Evolutionary conservation across 345 rosid species (phyloP).

Genomic region (Lepidium africanum): DNA sequence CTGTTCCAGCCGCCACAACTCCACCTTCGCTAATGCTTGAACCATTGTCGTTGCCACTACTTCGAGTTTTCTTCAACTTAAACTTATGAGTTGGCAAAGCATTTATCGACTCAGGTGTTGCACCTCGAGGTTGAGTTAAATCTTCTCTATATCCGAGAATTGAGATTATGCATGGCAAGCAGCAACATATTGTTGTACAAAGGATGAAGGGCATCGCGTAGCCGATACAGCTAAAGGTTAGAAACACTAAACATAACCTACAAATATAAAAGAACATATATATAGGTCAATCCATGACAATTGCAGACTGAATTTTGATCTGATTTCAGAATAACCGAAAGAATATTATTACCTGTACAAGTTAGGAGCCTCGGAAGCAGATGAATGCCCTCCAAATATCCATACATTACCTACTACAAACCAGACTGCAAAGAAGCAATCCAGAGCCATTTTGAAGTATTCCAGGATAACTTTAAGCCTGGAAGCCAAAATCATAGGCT

Average conservation of each 20-base stretch:
- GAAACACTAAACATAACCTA: constrained; percentile 97
- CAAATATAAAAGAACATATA: constrained; percentile 12
- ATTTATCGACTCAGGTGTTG: constrained; percentile 79
- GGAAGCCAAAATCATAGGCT: constrained; percentile 17
- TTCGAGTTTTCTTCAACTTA: constrained; percentile 62
- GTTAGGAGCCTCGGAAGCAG: constrained; percentile 83
- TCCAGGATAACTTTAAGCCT: constrained; percentile 81
- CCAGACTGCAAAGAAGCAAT: constrained; percentile 99
- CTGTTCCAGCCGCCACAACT: constrained; percentile 86
- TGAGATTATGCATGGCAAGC: constrained; percentile 92
- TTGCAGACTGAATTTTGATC: not conserved
- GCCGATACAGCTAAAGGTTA: constrained; percentile 90
- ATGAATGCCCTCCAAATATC: constrained; percentile 95
- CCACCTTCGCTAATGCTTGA: constrained; percentile 64
- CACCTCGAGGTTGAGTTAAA: constrained; percentile 78
- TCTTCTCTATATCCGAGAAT: constrained; percentile 93
- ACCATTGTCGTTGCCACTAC: constrained; percentile 39
- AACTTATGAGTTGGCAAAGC: constrained; percentile 91
- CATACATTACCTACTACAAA: constrained; percentile 98
- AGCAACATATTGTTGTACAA: constrained; percentile 95
- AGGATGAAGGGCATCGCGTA: constrained; percentile 98
- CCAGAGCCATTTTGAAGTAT: constrained; percentile 92
- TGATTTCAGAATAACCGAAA: not conserved
- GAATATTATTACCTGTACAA: constrained; percentile 60
- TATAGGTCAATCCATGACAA: not conserved